Percentiles rank a stretch among this genome's conserved stretches.
phyloP scores from a whole-genome alignment of 2,329 filamentous ascomycete species.

The Phaeosphaeriaceae sp. region DNA sequence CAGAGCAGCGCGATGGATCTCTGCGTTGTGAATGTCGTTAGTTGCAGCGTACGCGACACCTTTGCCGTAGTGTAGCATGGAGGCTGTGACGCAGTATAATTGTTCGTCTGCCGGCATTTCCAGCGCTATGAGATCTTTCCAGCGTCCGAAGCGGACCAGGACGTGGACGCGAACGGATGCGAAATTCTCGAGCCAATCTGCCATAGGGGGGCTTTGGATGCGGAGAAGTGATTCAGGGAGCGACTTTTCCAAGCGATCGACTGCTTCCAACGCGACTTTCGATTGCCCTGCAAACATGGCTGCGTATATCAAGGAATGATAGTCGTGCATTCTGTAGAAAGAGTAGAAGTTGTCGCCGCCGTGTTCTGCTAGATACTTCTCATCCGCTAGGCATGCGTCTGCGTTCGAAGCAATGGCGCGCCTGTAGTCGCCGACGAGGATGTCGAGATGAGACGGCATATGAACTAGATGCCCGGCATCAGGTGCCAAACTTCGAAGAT shows the following conservation, averaged over 20 bases:
- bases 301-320: slow-evolving; percentile 77
- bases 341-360: slow-evolving; percentile 77
- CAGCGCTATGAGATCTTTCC: slow-evolving; percentile 69
- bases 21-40: slow-evolving; percentile 62
- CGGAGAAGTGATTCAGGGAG: slow-evolving; percentile 70
- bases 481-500: slow-evolving; percentile 69
- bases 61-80: slow-evolving; percentile 72
- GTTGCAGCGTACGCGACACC: slow-evolving; percentile 70
- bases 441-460: slow-evolving; percentile 81
- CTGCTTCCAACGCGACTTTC: slow-evolving; percentile 67
- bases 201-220: slow-evolving; percentile 74
- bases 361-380: slow-evolving; percentile 66
- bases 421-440: slow-evolving; percentile 74
- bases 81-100: slow-evolving; percentile 74
- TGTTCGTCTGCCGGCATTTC: slow-evolving; percentile 62
- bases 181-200: slow-evolving; percentile 79
- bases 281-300: slow-evolving; percentile 79
- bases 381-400: slow-evolving; percentile 71
- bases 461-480: slow-evolving; percentile 75
- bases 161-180: slow-evolving; percentile 72
- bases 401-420: slow-evolving; percentile 71
- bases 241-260: slow-evolving; percentile 64
- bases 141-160: slow-evolving; percentile 74
- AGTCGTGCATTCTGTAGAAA: slow-evolving; percentile 76
- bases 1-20: slow-evolving; percentile 61